Conservation (phyloP, 2,329 filamentous ascomycete genomes). For the Botrytis byssoidea region DNA sequence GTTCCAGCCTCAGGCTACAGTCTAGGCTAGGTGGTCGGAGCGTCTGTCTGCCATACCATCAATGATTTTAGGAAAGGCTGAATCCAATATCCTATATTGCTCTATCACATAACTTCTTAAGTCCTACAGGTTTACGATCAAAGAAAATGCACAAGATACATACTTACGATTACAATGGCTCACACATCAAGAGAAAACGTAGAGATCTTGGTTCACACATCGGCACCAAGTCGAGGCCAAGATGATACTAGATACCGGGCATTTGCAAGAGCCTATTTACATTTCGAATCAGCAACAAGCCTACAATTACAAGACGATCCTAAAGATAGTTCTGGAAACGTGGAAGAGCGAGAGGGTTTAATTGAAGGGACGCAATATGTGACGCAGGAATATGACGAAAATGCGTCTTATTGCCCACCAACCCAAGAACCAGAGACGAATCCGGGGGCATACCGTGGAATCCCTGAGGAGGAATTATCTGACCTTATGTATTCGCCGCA, state of each 20-base stretch:
- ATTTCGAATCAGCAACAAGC: slow-evolving; percentile 32
- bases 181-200: slow-evolving; percentile 30
- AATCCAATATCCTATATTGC: background rate
- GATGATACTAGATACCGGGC: slow-evolving; percentile 38
- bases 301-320: slow-evolving; percentile 20
- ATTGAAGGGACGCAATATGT: slow-evolving; percentile 30
- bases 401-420: slow-evolving; percentile 29
- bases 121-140: background rate
- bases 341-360: slow-evolving; percentile 34
- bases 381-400: slow-evolving; percentile 30
- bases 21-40: background rate
- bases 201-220: slow-evolving; percentile 39
- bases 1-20: background rate
- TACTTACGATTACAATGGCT: slow-evolving; percentile 24
- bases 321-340: background rate
- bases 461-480: background rate
- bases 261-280: slow-evolving; percentile 37
- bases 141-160: background rate
- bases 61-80: background rate
- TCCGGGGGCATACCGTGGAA: background rate
- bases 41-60: background rate
- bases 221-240: slow-evolving; percentile 36
- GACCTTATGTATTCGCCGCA: slow-evolving; percentile 25
- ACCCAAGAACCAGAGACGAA: slow-evolving; percentile 16
- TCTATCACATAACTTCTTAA: too few relatives aligned